phyloP scores from a whole-genome alignment of 306 rosid genomes.

The Citrullus colocynthis region DNA sequence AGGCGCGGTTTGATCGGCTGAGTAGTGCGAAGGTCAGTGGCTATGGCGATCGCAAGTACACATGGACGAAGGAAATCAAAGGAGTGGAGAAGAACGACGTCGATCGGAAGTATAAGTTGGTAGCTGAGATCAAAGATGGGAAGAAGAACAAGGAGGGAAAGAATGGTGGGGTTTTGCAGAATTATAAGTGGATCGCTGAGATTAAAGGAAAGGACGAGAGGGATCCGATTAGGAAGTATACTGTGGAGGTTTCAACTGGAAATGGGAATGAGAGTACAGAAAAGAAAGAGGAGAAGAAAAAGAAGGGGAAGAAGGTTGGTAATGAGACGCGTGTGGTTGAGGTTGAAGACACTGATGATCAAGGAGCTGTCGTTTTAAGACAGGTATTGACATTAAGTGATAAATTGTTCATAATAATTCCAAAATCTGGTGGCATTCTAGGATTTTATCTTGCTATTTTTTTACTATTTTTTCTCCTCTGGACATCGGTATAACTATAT shows the following conservation, averaged over 20 bases:
- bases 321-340: constrained; percentile 50
- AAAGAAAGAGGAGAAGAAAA: constrained; percentile 21
- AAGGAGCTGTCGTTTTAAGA: constrained; percentile 55
- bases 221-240: constrained; percentile 46
- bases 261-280: constrained; percentile 15
- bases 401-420: not conserved
- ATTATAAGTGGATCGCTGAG: constrained; percentile 73
- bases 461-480: not conserved
- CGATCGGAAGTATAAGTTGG: constrained; percentile 66
- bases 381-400: constrained; percentile 34
- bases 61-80: constrained; percentile 75
- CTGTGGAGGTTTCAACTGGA: constrained; percentile 35
- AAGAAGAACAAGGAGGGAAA: constrained; percentile 27
- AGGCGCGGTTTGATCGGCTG: constrained; percentile 57
- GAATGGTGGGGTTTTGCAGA: constrained; percentile 22
- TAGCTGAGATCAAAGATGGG: constrained; percentile 49
- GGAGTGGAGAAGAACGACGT: constrained; percentile 33
- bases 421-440: not conserved
- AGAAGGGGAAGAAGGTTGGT: constrained; percentile 30
- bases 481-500: not conserved
- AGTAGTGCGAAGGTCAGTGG: constrained; percentile 5
- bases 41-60: constrained; percentile 57
- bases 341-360: constrained; percentile 55
- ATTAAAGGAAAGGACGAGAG: constrained; percentile 51
- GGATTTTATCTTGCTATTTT: not conserved